Base-by-base conservation (phyloP, 129 eudicot species). In the Centella asiatica region DNA sequence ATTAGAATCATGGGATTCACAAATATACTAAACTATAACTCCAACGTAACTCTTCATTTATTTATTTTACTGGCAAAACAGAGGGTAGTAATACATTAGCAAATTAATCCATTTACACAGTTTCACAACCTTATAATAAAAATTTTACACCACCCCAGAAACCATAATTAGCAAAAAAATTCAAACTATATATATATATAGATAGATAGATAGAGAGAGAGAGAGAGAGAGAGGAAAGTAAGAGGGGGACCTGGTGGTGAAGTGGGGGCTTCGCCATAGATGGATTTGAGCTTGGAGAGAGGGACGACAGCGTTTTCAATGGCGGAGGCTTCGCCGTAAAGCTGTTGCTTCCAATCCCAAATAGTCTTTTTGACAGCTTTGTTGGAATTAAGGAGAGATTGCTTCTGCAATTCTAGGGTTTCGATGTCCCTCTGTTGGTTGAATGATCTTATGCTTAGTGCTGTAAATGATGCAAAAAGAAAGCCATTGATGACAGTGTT, bases 311-410 rank as follows among this genome's bases (percentile, higher is more conserved):
- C 75, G 10, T 68, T 76, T 0, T 72, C 65, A 45, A 65, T 12
- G 2, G 77, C 23, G 10, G 78, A 55, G 4, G 93, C 85, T 45
- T 90, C 84, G 5, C 86, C 71, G 64, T 76, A 87, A 32, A 92
- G 88, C 53, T 78, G 76, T 59, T 87, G 95, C 53, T 92, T 92
- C 94, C 89, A 92, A 11, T 81, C 80, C 98, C 98, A 92, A 4
- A 92, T 58, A 45, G 84, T 69, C 42, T 76, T 87, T 59, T 81
- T 81, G 47, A 80, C 66, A 17, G 74, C 71, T 46, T 84, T 92
- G 63, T 92, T 92, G 33, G 84, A 46, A 44, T 75, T 71, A 17
- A 68, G 52, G 28, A 92, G 79, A 15, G 82, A 34, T 4, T 81
- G 82, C 71, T 80, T 92, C 36, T 87, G 76, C 26, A 80, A 72